Evolutionary conservation across 768 basidiomycete genomes (phyloP), one percentile per base, ranked within the genome.

Genomic region (Suillus subluteus): DNA sequence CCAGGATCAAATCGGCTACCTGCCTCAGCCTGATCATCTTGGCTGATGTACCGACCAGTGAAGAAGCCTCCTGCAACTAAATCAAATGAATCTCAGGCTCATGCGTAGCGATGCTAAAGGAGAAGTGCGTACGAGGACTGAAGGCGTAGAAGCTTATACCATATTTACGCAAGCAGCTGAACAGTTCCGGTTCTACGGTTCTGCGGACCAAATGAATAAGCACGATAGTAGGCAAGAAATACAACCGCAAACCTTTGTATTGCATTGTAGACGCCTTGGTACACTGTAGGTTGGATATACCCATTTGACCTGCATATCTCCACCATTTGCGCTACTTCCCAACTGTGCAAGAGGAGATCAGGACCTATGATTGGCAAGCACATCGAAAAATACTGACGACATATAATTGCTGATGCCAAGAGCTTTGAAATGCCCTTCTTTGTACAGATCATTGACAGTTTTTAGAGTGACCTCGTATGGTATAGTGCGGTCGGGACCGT

Each of bases 1-100:
- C 74, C 72, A 0, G 83, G 78, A 66, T 88, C 86, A 70, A 89
- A 89, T n/a, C 88, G 81, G 13, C 85, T 85, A 21, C 88, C 87
- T 26, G 79, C 66, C 66, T 87, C 86, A 37, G 79, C 77, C 8
- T 74, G 44, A 65, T 81, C 82, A 7, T 82, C 76, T 9, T 76
- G 62, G 0, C 80, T 68, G 63, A 58, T 70, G 69, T 79, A 78
- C 9, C 73, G 66, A 32, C 82, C 81, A 6, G 85, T 87, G 65
- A 74, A 74, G 71, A 81, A 79, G 0, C 80, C 81, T 15, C 81
- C 80, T 8, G 74, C 74, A 32, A 82, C 78, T 78, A 66, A 18
- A 58, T 50, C n/a, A 21, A 26, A 41, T 40, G 37, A 1, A 40
- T 69, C 8, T 59, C 58, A 65, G 50, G 46, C n/a, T 37, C 26